Evolutionary conservation across 2,329 filamentous ascomycete species (phyloP).

Genomic region (Escovopsis sp.): DNA sequence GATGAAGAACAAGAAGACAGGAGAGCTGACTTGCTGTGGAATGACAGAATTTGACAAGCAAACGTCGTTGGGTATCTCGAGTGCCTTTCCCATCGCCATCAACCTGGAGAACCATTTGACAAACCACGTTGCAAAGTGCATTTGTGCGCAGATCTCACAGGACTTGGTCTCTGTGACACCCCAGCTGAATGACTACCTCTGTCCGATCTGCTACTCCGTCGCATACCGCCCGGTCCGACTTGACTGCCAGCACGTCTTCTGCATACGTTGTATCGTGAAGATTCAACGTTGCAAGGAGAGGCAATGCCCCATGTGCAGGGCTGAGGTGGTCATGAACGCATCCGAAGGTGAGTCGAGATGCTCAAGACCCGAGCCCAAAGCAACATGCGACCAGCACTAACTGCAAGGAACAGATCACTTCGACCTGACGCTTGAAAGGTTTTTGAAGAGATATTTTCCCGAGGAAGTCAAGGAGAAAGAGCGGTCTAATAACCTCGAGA

Average conservation of each 20-base stretch:
- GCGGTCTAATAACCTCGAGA: conserved; percentile 57
- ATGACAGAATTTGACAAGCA: conserved; percentile 71
- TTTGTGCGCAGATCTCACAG: conserved; percentile 60
- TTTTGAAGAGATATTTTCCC: conserved; percentile 63
- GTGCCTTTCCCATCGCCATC: conserved; percentile 45
- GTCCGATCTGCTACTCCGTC: conserved; percentile 65
- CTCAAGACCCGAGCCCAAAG: too few relatives aligned
- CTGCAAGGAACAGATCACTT: conserved; percentile 40
- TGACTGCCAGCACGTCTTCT: conserved; percentile 63
- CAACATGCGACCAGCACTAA: background rate
- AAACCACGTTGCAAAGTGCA: conserved; percentile 55
- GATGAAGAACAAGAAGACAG: too few relatives aligned
- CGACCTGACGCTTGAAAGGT: conserved; percentile 52
- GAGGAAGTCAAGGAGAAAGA: conserved; percentile 54
- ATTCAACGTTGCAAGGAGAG: conserved; percentile 57
- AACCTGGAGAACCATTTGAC: conserved; percentile 46
- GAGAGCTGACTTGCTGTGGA: background rate
- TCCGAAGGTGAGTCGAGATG: conserved; percentile 38
- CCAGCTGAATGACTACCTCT: conserved; percentile 71
- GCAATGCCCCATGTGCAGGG: conserved; percentile 63
- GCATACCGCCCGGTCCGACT: conserved; percentile 72
- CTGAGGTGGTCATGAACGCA: conserved; percentile 55
- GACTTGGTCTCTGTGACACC: conserved; percentile 62
- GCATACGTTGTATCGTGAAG: conserved; percentile 69
- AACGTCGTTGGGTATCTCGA: conserved; percentile 56